These are phyloP conservation scores for Saturnispora silvae DNA, from an alignment of 805 yeast species.

Conservation along the genomic window DNA sequence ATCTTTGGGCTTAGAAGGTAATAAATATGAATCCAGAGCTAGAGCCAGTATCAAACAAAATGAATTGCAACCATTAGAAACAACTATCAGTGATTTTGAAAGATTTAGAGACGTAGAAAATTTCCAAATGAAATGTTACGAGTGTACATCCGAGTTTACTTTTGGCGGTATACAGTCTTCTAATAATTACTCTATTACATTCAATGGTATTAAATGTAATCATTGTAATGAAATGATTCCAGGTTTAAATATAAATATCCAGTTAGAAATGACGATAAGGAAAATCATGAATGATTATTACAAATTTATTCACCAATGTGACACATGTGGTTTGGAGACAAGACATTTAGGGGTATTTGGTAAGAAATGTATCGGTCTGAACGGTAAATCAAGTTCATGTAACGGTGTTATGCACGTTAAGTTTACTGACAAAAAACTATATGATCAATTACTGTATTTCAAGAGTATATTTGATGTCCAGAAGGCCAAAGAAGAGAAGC, in stretches of 20 bases:
- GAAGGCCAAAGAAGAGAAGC: conserved; percentile 47
- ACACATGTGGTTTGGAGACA: conserved; percentile 76
- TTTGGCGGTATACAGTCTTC: conserved; percentile 72
- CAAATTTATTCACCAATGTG: conserved; percentile 79
- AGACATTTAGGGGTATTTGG: conserved; percentile 88
- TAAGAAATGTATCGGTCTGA: conserved; percentile 61
- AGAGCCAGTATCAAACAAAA: conserved; percentile 28
- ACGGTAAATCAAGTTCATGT: conserved; percentile 52
- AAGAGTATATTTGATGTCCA: conserved; percentile 73
- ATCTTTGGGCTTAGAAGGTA: conserved; percentile 67
- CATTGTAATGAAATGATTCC: conserved; percentile 46
- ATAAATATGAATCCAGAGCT: conserved; percentile 41
- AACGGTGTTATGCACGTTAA: conserved; percentile 74
- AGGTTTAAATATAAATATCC: conserved; percentile 49
- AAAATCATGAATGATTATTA: conserved; percentile 65
- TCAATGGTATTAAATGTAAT: conserved; percentile 73
- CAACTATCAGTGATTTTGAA: conserved; percentile 71
- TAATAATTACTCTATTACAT: conserved; percentile 46
- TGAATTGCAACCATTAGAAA: conserved; percentile 63
- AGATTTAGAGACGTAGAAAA: conserved; percentile 59
- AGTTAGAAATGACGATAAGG: conserved; percentile 65
- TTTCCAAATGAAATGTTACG: conserved; percentile 45
- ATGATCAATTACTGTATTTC: conserved; percentile 76
- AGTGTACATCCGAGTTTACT: conserved; percentile 47
- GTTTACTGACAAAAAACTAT: conserved; percentile 70